These are phyloP conservation scores for Paragyromitra xinjiangensis DNA, from an alignment of 495 filamentous ascomycete genomes.

Conservation along the genomic window DNA sequence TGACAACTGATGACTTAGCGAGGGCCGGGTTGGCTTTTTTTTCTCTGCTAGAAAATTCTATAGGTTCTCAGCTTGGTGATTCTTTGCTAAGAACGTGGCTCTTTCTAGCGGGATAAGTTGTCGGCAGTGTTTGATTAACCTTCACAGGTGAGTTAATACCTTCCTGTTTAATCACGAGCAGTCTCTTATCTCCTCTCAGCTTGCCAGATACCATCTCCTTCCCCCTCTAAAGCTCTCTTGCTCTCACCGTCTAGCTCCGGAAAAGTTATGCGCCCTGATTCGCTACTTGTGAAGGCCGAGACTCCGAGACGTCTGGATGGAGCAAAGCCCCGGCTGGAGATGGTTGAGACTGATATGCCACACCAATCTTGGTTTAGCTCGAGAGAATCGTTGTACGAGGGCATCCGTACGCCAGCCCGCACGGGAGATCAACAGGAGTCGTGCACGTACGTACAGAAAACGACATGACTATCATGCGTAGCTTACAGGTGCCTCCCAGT, in stretches of 20 bases:
- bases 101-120: no score
- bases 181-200: background rate
- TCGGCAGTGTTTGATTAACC: background rate
- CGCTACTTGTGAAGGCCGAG: background rate
- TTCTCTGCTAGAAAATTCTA: no score
- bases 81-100: no score
- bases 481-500: background rate
- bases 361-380: background rate
- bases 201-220: background rate
- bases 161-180: background rate
- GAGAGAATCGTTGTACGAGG: no score
- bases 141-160: background rate
- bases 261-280: background rate
- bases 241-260: background rate
- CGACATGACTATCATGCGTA: no score
- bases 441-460: background rate
- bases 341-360: background rate
- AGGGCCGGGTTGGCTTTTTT: background rate
- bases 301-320: background rate
- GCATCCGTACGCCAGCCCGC: no score
- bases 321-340: background rate
- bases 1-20: constrained; percentile 5
- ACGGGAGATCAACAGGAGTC: constrained; percentile 13
- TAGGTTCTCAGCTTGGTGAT: no score
- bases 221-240: background rate